Percentiles rank a stretch among this genome's conserved stretches.
Evolutionary conservation across 2,329 filamentous ascomycete genomes (phyloP).

Genomic region (Monilinia vaccinii-corymbosi): DNA sequence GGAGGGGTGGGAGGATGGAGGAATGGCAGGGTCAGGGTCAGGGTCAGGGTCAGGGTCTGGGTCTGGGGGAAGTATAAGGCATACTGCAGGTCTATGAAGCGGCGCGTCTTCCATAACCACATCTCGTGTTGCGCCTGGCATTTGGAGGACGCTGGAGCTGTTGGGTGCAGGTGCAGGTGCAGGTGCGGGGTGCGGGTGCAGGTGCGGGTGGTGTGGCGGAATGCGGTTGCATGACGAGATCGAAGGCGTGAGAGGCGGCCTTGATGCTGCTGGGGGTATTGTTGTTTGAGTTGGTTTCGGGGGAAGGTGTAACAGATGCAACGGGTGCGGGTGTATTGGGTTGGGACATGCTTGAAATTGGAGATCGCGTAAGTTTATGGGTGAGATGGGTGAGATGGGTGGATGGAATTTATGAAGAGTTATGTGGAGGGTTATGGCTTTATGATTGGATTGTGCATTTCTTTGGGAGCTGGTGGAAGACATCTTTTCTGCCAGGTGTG

Average conservation of each 20-base stretch:
- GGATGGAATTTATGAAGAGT: neutral
- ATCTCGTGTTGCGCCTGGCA: constrained; percentile 16
- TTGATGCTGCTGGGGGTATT: constrained; percentile 19
- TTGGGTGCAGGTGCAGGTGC: too few species aligned
- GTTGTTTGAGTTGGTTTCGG: constrained; percentile 6
- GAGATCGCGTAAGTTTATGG: neutral
- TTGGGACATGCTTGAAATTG: constrained; percentile 17
- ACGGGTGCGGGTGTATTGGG: constrained; percentile 12
- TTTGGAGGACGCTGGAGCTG: constrained; percentile 13
- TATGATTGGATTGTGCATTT: constrained; percentile 1
- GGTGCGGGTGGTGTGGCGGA: constrained; percentile 8
- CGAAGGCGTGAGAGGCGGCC: constrained; percentile 23
- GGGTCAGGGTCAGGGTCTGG: too few species aligned
- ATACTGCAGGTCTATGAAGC: constrained; percentile 21
- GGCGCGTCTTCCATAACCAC: constrained; percentile 25
- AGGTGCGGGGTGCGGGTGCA: too few species aligned
- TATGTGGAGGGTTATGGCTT: neutral
- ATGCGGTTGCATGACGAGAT: constrained; percentile 24
- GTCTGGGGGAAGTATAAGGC: constrained; percentile 4
- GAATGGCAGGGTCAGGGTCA: neutral
- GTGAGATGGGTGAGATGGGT: too few species aligned
- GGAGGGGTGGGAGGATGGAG: neutral
- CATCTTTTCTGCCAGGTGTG: constrained; percentile 1
- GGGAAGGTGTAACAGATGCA: too few species aligned
- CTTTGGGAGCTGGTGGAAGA: neutral